A percentile compares a stretch with the other conserved stretches of the same genome.
phyloP scores from a whole-genome alignment of 2,329 filamentous ascomycete species.

The Cladosporium colombiae region DNA sequence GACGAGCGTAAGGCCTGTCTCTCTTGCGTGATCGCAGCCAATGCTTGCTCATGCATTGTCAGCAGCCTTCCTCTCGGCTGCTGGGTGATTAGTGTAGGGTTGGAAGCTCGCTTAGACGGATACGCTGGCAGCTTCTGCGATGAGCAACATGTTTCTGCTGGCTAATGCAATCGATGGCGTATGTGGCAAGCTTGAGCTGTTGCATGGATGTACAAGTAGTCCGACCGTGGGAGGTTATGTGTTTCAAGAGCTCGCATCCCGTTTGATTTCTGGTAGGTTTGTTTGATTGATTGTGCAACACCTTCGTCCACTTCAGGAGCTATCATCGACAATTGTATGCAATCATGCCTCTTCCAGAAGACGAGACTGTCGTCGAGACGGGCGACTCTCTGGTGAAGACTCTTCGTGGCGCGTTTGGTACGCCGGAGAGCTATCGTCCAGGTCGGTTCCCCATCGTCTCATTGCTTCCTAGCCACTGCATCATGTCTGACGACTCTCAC shows the following conservation, averaged over 20 bases:
- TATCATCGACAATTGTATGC: neutral
- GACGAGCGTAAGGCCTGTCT: neutral
- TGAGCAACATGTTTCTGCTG: neutral
- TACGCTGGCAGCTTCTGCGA: neutral
- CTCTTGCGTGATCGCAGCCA: neutral
- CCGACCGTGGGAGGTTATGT: neutral
- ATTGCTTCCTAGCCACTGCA: neutral
- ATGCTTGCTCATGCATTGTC: neutral
- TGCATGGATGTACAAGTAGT: neutral
- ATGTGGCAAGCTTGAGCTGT: neutral
- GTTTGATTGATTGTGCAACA: neutral
- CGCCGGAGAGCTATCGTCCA: slow-evolving; percentile 29
- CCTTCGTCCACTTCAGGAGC: neutral
- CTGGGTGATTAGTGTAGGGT: neutral
- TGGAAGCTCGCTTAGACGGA: neutral
- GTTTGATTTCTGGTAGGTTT: neutral
- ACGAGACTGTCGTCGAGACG: slow-evolving; percentile 25
- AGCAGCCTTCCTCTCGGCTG: neutral
- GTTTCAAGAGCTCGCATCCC: neutral
- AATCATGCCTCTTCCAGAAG: slow-evolving; percentile 30
- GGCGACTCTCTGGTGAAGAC: slow-evolving; percentile 27
- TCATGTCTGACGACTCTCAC: slow-evolving; percentile 10
- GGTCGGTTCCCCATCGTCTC: slow-evolving; percentile 22
- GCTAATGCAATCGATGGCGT: neutral
- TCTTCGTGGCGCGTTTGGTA: slow-evolving; percentile 30